These are phyloP conservation scores for Trichoderma oligosporum DNA, from an alignment of 2,329 filamentous ascomycete genomes.

Conservation along the genomic window DNA sequence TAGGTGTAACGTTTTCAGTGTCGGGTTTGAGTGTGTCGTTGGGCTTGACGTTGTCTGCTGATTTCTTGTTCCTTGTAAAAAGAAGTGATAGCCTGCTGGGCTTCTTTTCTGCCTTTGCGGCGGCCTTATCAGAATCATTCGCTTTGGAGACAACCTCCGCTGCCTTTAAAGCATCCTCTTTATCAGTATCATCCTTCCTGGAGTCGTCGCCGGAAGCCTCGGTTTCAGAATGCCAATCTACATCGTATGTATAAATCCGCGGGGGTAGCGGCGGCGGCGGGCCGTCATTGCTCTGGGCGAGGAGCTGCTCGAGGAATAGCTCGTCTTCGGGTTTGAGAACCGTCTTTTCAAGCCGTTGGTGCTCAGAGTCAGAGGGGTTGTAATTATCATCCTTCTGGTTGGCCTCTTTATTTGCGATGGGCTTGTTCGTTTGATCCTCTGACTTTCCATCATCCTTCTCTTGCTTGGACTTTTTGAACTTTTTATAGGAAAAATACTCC, in stretches of 20 bases:
- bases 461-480: slow-evolving; percentile 56
- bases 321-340: slow-evolving; percentile 56
- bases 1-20: slow-evolving; percentile 35
- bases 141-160: neutral
- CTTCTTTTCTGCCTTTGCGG: slow-evolving; percentile 31
- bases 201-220: slow-evolving; percentile 28
- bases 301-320: slow-evolving; percentile 53
- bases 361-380: slow-evolving; percentile 29
- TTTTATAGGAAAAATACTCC: slow-evolving; percentile 61
- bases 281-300: slow-evolving; percentile 38
- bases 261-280: slow-evolving; percentile 55
- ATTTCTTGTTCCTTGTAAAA: slow-evolving; percentile 39
- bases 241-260: slow-evolving; percentile 47
- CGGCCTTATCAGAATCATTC: slow-evolving; percentile 31
- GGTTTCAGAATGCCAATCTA: slow-evolving; percentile 43
- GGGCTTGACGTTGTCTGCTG: slow-evolving; percentile 19
- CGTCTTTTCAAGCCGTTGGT: slow-evolving; percentile 34
- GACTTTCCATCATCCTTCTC: slow-evolving; percentile 38
- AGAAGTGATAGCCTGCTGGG: slow-evolving; percentile 36
- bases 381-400: slow-evolving; percentile 20
- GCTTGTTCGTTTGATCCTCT: neutral
- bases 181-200: slow-evolving; percentile 22
- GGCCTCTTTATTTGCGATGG: neutral
- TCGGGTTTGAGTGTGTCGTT: slow-evolving; percentile 35
- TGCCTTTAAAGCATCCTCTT: slow-evolving; percentile 14